A percentile compares a stretch with the other conserved stretches of the same genome.
Conservation (phyloP, 2,329 filamentous ascomycete genomes). For the Fusarium lyarnte region DNA sequence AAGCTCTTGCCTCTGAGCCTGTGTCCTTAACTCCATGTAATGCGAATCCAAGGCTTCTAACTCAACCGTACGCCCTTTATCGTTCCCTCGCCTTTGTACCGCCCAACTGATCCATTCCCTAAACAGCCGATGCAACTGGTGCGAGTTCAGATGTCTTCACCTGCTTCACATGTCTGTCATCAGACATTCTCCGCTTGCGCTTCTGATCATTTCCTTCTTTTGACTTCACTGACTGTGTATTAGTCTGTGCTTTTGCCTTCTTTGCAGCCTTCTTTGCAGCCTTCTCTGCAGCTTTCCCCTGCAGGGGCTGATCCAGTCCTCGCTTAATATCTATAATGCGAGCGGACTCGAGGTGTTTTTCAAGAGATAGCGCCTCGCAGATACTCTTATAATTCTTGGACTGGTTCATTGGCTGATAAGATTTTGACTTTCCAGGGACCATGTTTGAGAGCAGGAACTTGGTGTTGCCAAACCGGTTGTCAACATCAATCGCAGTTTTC, state of each 20-base stretch:
- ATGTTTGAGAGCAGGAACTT: slow-evolving; percentile 90
- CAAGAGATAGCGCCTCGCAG: slow-evolving; percentile 71
- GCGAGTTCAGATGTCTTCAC: slow-evolving; percentile 37
- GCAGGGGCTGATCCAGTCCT: slow-evolving; percentile 63
- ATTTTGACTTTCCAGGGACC: slow-evolving; percentile 79
- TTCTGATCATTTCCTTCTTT: slow-evolving; percentile 47
- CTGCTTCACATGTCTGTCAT: slow-evolving; percentile 42
- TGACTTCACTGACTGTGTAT: slow-evolving; percentile 56
- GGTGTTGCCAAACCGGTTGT: slow-evolving; percentile 91
- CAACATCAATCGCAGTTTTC: slow-evolving; percentile 74
- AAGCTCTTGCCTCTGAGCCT: slow-evolving; percentile 6
- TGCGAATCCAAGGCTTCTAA: slow-evolving; percentile 19
- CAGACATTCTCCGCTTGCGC: slow-evolving; percentile 50
- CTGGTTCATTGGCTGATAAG: slow-evolving; percentile 68
- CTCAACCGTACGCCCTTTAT: slow-evolving; percentile 8
- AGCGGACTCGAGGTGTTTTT: slow-evolving; percentile 71
- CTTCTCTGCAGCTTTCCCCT: slow-evolving; percentile 50
- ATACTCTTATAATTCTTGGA: slow-evolving; percentile 77
- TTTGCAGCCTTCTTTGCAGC: slow-evolving; percentile 49
- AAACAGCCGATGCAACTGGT: slow-evolving; percentile 35
- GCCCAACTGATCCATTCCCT: not conserved
- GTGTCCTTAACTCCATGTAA: slow-evolving; percentile 35
- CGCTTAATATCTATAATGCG: slow-evolving; percentile 71
- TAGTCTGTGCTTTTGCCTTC: slow-evolving; percentile 54
- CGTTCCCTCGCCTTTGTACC: not conserved